These are phyloP conservation scores for Trichoderma asperelloides DNA, from an alignment of 495 filamentous ascomycete genomes.

Conservation along the genomic window DNA sequence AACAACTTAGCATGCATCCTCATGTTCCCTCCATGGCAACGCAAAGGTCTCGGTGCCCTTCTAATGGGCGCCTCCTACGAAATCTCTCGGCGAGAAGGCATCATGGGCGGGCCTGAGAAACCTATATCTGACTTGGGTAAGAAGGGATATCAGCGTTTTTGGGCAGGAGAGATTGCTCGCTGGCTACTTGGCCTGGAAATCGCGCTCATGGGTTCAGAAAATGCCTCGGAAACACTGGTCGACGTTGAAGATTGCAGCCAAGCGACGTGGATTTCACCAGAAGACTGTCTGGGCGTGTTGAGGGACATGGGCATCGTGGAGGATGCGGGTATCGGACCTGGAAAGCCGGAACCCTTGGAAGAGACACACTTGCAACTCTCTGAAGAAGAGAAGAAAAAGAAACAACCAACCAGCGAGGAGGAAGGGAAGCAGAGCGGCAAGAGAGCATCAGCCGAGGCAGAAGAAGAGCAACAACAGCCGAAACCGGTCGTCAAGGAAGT, in stretches of 20 bases:
- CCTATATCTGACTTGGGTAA: slow-evolving; percentile 78
- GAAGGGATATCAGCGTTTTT: slow-evolving; percentile 72
- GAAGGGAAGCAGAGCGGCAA: slow-evolving; percentile 9
- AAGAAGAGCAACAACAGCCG: slow-evolving; percentile 17
- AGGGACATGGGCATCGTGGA: slow-evolving; percentile 69
- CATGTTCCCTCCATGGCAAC: slow-evolving; percentile 92
- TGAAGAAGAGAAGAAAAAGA: slow-evolving; percentile 13
- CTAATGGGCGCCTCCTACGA: slow-evolving; percentile 93
- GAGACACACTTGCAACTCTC: slow-evolving; percentile 11
- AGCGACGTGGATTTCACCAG: slow-evolving; percentile 68
- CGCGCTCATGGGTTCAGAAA: neutral
- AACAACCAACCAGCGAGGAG: slow-evolving; percentile 9
- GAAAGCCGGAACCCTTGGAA: slow-evolving; percentile 25
- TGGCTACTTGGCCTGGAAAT: slow-evolving; percentile 44
- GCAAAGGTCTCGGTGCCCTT: slow-evolving; percentile 75
- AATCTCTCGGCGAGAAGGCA: slow-evolving; percentile 73
- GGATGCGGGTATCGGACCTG: slow-evolving; percentile 38
- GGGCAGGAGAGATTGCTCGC: slow-evolving; percentile 70
- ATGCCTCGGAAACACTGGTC: slow-evolving; percentile 22
- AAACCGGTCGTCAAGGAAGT: slow-evolving; percentile 17
- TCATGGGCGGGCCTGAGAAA: slow-evolving; percentile 88
- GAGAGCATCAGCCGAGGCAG: neutral
- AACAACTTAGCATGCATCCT: slow-evolving; percentile 97
- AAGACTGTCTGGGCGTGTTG: slow-evolving; percentile 73
- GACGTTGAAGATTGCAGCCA: slow-evolving; percentile 34